phyloP scores from a whole-genome alignment of 192 early-diverging fungal species.

The Thamnidium elegans region DNA sequence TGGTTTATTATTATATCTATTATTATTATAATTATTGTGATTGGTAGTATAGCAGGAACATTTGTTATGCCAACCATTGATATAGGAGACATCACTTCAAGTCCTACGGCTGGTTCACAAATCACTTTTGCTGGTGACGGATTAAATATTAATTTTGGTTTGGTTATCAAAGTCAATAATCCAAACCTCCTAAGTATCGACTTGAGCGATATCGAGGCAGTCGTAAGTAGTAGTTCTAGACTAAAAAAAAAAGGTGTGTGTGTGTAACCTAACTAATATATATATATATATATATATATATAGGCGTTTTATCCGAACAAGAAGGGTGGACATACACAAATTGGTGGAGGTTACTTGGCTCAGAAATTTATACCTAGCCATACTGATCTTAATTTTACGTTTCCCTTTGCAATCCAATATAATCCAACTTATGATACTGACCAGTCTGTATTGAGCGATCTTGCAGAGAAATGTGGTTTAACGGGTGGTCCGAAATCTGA shows the following conservation, averaged over 20 bases:
- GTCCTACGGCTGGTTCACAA: slow-evolving; percentile 2
- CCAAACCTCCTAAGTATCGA: slow-evolving; percentile 43
- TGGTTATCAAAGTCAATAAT: slow-evolving; percentile 38
- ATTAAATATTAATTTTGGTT: slow-evolving; percentile 32
- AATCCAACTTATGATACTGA: slow-evolving; percentile 30
- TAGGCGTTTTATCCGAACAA: slow-evolving; percentile 51
- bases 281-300: neutral
- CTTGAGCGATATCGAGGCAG: slow-evolving; percentile 42
- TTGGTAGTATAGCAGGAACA: slow-evolving; percentile 29
- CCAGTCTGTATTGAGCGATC: slow-evolving; percentile 37
- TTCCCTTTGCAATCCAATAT: slow-evolving; percentile 47
- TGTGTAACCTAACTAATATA: neutral
- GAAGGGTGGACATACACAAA: slow-evolving; percentile 23
- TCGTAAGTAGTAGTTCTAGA: slow-evolving; percentile 38
- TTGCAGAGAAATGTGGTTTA: slow-evolving; percentile 45
- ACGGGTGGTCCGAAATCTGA: slow-evolving; percentile 22
- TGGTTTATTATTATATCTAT: slow-evolving; percentile 31
- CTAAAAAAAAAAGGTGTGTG: slow-evolving; percentile 8
- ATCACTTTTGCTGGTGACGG: slow-evolving; percentile 26
- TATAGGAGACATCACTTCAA: slow-evolving; percentile 29
- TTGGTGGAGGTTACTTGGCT: slow-evolving; percentile 46
- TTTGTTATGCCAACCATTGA: slow-evolving; percentile 44
- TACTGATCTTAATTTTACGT: slow-evolving; percentile 35
- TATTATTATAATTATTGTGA: slow-evolving; percentile 41
- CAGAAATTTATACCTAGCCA: slow-evolving; percentile 35